Evolutionary conservation across 139 green algal genomes (phyloP), one percentile per base, ranked within the genome.

Genomic region (Coelastrella sp.): DNA sequence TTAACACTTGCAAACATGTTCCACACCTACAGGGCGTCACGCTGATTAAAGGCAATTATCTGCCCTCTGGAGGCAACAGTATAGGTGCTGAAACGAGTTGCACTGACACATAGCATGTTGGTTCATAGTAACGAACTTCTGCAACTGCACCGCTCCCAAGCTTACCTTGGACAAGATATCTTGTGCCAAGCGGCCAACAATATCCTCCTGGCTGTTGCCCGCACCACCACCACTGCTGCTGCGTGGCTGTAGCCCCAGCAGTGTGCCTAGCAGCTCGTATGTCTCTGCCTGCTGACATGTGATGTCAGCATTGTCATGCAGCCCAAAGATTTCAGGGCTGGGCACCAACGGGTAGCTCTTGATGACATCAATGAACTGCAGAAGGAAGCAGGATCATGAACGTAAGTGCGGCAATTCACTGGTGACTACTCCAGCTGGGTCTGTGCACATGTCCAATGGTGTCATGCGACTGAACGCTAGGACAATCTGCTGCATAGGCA

Each of bases 291-390:
- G 93, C 85, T 97, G 94, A 75, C 95, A 96, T 1, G 94, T 96
- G 93, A 97, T 97, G 93, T 97, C 95, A 14, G 95, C 96, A 87
- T 97, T 97, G 10, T 95, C 94, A 86, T 97, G 96, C 87, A 97
- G 94, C 17, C 96, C 96, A 89, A 97, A 96, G 82, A 96, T 96
- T 91, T 97, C 96, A 6, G 96, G 96, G 57, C 68, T 82, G 4
- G 94, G 92, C 57, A 90, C 88, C 80, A 97, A 93, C 19, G 95
- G 95, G 86, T 96, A 94, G 8, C 66, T 17, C 2, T 73, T 73
- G 47, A 89, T 80, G 61, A 86, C n/a, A 60, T 75, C 80, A 74
- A n/a, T 59, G 61, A 86, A 86, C 80, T 86, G 80, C 80, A 76
- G 79, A n/a, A n/a, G n/a, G n/a, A n/a, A n/a, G n/a, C n/a, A n/a